Conservation (phyloP, 345 rosid genomes). For the Euphorbia peplus region DNA sequence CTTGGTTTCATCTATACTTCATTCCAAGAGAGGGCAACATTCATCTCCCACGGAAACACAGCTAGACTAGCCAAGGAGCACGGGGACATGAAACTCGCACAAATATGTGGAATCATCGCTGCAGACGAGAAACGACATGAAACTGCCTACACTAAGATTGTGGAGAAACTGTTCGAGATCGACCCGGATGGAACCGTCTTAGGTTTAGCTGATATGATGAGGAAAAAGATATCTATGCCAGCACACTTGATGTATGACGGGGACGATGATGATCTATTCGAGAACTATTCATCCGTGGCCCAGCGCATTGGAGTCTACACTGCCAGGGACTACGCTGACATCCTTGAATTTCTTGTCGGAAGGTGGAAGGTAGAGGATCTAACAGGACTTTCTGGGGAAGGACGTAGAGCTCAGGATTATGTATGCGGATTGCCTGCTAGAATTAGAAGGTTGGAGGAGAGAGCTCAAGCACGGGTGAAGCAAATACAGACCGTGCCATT, state of each 20-base stretch:
- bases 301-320: constrained; percentile 33
- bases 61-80: constrained; percentile 37
- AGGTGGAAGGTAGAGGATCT: constrained; percentile 32
- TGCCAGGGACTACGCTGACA: constrained; percentile 28
- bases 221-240: constrained; percentile 35
- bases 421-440: constrained; percentile 31
- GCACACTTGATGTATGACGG: constrained; percentile 39
- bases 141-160: constrained; percentile 31
- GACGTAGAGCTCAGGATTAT: constrained; percentile 29
- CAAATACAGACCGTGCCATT: constrained; percentile 18
- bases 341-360: constrained; percentile 32
- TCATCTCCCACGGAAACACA: constrained; percentile 40
- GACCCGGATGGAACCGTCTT: constrained; percentile 34
- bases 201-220: constrained; percentile 42
- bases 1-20: constrained; percentile 37
- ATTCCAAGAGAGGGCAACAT: constrained; percentile 45
- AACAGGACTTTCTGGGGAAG: constrained; percentile 30
- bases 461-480: constrained; percentile 30
- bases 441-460: constrained; percentile 30
- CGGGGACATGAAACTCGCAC: constrained; percentile 35
- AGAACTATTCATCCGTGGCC: constrained; percentile 31
- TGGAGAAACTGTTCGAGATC: constrained; percentile 38
- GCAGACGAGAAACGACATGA: constrained; percentile 41
- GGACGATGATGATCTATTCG: constrained; percentile 28
- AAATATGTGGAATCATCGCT: constrained; percentile 37